Conservation (phyloP, 2,329 filamentous ascomycete species). For the Aureobasidium sp. region DNA sequence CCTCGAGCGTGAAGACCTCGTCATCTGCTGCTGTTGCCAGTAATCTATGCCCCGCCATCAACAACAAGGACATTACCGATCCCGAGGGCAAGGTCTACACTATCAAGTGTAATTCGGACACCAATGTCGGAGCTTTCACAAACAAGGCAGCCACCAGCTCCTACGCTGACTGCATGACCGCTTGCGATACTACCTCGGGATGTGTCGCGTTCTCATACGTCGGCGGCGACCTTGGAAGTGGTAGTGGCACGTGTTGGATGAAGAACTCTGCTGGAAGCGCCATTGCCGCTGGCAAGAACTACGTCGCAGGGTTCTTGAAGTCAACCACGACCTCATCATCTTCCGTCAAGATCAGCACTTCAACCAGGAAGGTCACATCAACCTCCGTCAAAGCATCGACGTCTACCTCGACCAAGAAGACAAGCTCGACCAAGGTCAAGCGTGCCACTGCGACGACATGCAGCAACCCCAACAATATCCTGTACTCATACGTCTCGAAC, state of each 20-base stretch:
- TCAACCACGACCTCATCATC: not conserved
- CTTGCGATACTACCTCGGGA: constrained; percentile 13
- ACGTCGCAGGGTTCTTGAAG: constrained; percentile 12
- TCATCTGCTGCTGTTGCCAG: not conserved
- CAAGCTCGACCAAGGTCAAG: constrained; percentile 8
- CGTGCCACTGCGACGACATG: constrained; percentile 11
- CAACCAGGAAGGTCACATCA: constrained; percentile 1
- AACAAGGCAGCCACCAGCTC: constrained; percentile 12
- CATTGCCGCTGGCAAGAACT: constrained; percentile 10
- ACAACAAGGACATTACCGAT: constrained; percentile 18
- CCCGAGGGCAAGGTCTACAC: constrained; percentile 14
- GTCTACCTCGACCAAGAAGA: constrained; percentile 1
- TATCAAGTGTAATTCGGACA: constrained; percentile 15
- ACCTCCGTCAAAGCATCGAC: not conserved
- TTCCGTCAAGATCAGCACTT: not conserved
- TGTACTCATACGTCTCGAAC: constrained; percentile 11
- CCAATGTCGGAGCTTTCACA: constrained; percentile 11
- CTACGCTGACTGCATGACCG: constrained; percentile 14
- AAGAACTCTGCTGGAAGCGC: constrained; percentile 14
- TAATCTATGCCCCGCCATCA: constrained; percentile 18
- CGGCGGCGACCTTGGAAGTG: constrained; percentile 7
- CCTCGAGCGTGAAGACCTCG: not conserved
- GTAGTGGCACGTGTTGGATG: constrained; percentile 15
- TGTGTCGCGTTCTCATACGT: constrained; percentile 18
- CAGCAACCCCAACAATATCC: not conserved